Evolutionary conservation across 306 rosid species (phyloP).

Genomic region (Rosa multiflora): DNA sequence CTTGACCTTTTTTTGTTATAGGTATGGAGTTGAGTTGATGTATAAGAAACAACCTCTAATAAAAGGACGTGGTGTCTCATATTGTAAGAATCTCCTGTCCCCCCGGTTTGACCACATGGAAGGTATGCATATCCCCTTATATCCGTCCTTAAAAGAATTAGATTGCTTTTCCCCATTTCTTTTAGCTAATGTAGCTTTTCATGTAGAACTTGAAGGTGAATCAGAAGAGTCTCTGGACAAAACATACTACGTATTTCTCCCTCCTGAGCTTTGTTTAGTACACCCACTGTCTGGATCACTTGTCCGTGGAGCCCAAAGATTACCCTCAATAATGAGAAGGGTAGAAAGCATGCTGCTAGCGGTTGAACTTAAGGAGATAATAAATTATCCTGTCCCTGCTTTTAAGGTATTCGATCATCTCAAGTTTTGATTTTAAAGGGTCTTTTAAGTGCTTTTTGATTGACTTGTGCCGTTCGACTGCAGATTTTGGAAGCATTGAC

Average conservation of each 20-base stretch:
- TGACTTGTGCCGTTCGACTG: conserved; percentile 27
- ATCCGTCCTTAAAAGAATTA: conserved; percentile 5
- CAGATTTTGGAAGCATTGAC: conserved; percentile 99
- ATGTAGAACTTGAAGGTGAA: conserved; percentile 66
- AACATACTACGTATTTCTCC: conserved; percentile 93
- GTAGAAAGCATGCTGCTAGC: conserved; percentile 99
- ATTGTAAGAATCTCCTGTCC: conserved; percentile 95
- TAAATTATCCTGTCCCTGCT: conserved; percentile 67
- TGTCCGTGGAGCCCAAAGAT: conserved; percentile 96
- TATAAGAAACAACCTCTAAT: conserved; percentile 91
- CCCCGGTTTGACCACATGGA: conserved; percentile 92
- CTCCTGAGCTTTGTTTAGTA: conserved; percentile 88
- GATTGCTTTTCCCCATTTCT: conserved; percentile 18
- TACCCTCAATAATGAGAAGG: conserved; percentile 98
- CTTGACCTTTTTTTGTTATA: conserved; percentile 39
- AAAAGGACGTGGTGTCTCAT: conserved; percentile 97
- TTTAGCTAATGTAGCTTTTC: conserved; percentile 25
- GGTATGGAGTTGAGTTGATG: conserved; percentile 89
- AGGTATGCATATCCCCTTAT: conserved; percentile 46
- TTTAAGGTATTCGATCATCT: conserved; percentile 57
- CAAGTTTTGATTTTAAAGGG: conserved; percentile 25
- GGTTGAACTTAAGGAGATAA: conserved; percentile 70
- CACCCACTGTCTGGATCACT: conserved; percentile 95
- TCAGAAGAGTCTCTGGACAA: conserved; percentile 83
- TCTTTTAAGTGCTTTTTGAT: conserved; percentile 18